Conservation (phyloP, 2,329 filamentous ascomycete species). For the Fusarium incarnatum region DNA sequence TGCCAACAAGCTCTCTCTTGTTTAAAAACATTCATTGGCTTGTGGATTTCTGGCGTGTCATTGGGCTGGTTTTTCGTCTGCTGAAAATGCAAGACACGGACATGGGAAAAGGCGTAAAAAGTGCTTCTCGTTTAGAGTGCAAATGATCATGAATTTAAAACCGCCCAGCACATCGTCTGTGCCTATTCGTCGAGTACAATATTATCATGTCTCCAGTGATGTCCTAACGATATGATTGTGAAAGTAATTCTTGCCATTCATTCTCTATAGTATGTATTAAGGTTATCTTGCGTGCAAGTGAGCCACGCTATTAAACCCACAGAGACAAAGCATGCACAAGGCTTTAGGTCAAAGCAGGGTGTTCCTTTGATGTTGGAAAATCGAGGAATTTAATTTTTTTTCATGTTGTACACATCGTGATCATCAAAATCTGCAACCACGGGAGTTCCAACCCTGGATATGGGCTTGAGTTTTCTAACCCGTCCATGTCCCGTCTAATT, state of each 20-base stretch:
- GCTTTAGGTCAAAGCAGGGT: neutral
- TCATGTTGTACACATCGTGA: constrained; percentile 26
- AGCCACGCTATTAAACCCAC: neutral
- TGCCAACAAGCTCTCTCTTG: constrained; percentile 97
- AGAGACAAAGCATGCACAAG: no score
- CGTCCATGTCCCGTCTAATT: constrained; percentile 28
- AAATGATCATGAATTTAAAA: constrained; percentile 53
- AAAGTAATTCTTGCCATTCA: neutral
- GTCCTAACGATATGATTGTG: neutral
- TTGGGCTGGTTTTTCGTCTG: constrained; percentile 53
- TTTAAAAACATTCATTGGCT: constrained; percentile 69
- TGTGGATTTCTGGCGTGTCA: constrained; percentile 52
- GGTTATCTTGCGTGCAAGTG: neutral
- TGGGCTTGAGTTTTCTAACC: neutral
- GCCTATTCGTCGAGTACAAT: constrained; percentile 19
- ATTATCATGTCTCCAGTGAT: neutral
- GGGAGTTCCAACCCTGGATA: neutral
- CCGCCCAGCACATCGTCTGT: constrained; percentile 41
- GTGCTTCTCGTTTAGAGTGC: constrained; percentile 51
- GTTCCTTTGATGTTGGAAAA: neutral
- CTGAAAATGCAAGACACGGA: constrained; percentile 53
- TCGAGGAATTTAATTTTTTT: neutral
- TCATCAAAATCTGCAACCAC: constrained; percentile 10
- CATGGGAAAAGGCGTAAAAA: constrained; percentile 55
- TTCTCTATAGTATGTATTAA: no score